phyloP scores from a whole-genome alignment of 805 yeast species.

The Candida koratica region DNA sequence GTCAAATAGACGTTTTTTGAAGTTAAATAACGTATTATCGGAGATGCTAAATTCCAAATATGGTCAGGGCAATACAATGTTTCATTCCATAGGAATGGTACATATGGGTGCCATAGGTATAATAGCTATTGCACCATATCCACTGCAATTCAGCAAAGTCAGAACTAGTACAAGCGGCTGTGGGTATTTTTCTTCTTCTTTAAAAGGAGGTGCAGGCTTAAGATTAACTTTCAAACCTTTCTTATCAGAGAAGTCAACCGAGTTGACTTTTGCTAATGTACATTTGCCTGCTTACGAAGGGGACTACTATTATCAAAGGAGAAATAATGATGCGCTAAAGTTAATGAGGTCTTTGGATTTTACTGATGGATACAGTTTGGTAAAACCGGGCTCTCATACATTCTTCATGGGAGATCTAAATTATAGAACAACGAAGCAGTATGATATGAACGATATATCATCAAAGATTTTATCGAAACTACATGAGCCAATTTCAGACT shows the following conservation, averaged over 20 bases:
- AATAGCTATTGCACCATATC: conserved; percentile 45
- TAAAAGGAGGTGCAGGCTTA: conserved; percentile 73
- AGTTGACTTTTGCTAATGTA: conserved; percentile 59
- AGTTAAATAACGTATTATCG: conserved; percentile 32
- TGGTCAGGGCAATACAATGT: conserved; percentile 23
- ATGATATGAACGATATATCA: conserved; percentile 7
- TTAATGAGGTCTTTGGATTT: conserved; percentile 55
- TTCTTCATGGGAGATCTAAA: conserved; percentile 85
- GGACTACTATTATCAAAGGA: conserved; percentile 31
- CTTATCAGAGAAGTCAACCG: conserved; percentile 22
- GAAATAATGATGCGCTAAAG: conserved; percentile 52
- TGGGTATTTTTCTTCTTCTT: conserved; percentile 57
- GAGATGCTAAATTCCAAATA: conserved; percentile 34
- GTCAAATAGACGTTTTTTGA: conserved; percentile 36
- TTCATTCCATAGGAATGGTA: conserved; percentile 39
- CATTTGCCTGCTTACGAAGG: conserved; percentile 86
- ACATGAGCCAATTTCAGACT: conserved; percentile 19
- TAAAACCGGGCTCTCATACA: conserved; percentile 53
- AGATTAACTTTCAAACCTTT: conserved; percentile 38
- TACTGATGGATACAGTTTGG: conserved; percentile 50
- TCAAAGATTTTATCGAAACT: conserved; percentile 21
- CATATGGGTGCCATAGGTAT: conserved; percentile 59
- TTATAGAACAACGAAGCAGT: conserved; percentile 51
- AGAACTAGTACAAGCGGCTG: conserved; percentile 38
- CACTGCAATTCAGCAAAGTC: conserved; percentile 27